phyloP scores from a whole-genome alignment of 2,329 filamentous ascomycete species.

The Colletotrichum sp. region DNA sequence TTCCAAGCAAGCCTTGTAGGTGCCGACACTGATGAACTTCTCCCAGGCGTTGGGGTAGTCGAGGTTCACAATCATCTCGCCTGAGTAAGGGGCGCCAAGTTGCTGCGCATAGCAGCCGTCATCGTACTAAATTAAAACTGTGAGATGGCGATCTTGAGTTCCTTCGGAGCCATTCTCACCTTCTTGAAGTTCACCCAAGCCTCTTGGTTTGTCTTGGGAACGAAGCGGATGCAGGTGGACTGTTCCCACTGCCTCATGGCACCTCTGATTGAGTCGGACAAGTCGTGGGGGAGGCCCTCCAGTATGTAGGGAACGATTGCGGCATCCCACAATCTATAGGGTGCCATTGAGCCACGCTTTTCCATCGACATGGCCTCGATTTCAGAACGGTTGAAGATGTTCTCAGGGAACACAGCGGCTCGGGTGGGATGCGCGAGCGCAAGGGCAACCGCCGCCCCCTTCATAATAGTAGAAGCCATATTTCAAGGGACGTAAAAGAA shows the following conservation, averaged over 20 bases:
- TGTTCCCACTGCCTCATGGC: constrained; percentile 1
- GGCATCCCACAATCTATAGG: neutral
- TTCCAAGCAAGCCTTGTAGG: neutral
- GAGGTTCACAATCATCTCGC: neutral
- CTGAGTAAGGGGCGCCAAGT: neutral
- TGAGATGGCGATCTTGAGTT: neutral
- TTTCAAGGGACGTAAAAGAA: neutral
- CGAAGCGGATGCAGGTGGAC: neutral
- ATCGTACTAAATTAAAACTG: neutral
- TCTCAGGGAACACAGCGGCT: neutral
- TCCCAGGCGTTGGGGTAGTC: neutral
- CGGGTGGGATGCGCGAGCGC: neutral
- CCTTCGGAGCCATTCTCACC: neutral
- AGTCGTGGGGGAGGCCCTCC: neutral
- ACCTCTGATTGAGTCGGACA: neutral
- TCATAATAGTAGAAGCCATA: neutral
- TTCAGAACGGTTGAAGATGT: neutral
- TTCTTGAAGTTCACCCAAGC: neutral
- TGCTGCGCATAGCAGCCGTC: neutral
- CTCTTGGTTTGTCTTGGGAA: neutral
- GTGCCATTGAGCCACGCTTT: neutral
- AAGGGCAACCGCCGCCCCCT: neutral
- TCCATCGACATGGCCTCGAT: neutral
- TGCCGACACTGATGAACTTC: fast-evolving
- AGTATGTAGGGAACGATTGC: neutral